Evolutionary conservation across 371 early-diverging fungal species (phyloP).

Genomic region (Mucor piriformis): DNA sequence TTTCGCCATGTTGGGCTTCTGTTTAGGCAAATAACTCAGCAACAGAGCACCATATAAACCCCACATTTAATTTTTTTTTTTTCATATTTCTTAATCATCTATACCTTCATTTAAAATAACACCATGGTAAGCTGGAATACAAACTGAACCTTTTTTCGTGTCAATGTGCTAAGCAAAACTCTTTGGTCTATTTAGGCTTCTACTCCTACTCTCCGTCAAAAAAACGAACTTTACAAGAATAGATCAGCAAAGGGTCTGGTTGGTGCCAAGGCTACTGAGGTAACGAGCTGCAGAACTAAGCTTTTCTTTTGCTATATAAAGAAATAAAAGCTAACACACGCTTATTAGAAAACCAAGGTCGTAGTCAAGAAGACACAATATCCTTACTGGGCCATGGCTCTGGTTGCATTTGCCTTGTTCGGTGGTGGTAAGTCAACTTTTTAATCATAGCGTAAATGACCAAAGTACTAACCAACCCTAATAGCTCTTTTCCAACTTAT

Average conservation of each 20-base stretch:
- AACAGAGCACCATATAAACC: not conserved
- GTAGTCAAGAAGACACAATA: conserved; percentile 10
- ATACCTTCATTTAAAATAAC: not conserved
- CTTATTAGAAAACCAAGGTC: conserved; percentile 8
- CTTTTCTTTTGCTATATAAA: not conserved
- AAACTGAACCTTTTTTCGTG: not conserved
- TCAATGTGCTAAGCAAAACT: not conserved
- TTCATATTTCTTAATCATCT: not conserved
- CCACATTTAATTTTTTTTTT: not conserved
- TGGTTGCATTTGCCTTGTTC: conserved; percentile 25
- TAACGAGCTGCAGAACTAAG: conserved; percentile 1
- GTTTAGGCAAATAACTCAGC: not conserved
- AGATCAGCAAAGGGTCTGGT: conserved; percentile 20
- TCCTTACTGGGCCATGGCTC: conserved; percentile 22
- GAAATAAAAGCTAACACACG: not conserved
- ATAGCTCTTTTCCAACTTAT: conserved; percentile 21
- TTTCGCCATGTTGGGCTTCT: not conserved
- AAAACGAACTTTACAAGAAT: conserved; percentile 32
- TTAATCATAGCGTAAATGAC: not conserved
- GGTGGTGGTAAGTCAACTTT: conserved; percentile 25
- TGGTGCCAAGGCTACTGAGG: conserved; percentile 24
- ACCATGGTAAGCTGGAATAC: not conserved
- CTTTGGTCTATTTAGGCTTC: conserved; percentile 25
- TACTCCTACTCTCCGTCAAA: conserved; percentile 31
- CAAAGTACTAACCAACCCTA: not conserved